Percentiles rank a stretch among this genome's conserved stretches.
Conservation (phyloP, 129 eudicot species). For the Oenanthe sinensis region DNA sequence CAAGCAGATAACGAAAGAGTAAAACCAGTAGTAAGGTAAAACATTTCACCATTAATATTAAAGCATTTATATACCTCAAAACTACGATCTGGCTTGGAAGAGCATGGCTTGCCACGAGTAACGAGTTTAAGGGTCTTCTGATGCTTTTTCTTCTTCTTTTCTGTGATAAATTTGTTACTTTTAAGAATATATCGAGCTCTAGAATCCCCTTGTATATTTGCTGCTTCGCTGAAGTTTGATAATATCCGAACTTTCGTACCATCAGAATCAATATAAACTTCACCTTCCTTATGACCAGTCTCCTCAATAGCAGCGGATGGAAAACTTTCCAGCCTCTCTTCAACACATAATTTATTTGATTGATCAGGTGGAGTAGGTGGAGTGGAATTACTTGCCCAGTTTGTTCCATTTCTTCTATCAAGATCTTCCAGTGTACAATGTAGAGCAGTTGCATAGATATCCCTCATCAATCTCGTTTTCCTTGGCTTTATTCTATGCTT, state of each 20-base stretch:
- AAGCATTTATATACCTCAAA: conserved; percentile 36
- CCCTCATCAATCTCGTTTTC: conserved; percentile 59
- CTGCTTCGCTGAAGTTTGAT: conserved; percentile 35
- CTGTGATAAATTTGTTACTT: conserved; percentile 23
- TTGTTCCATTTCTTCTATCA: conserved; percentile 79
- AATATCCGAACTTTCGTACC: conserved; percentile 82
- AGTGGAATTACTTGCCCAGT: conserved; percentile 55
- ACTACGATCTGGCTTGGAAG: neutral
- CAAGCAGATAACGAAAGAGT: neutral
- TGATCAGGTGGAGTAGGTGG: conserved; percentile 34
- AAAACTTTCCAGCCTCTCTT: conserved; percentile 16
- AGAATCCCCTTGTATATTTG: conserved; percentile 21
- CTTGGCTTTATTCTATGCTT: conserved; percentile 71
- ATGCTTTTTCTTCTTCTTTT: conserved; percentile 43
- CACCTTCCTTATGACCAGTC: conserved; percentile 44
- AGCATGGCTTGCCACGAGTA: conserved; percentile 19
- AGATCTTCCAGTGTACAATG: conserved; percentile 82
- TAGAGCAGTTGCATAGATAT: conserved; percentile 58
- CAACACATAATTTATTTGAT: conserved; percentile 30
- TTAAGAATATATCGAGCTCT: conserved; percentile 22
- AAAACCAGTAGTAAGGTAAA: neutral
- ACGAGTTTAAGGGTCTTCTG: conserved; percentile 31
- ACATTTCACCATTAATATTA: neutral
- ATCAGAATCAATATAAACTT: conserved; percentile 67
- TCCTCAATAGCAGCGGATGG: conserved; percentile 19